Evolutionary conservation across 192 early-diverging fungal species (phyloP).

Genomic region (Coemansia sp.): DNA sequence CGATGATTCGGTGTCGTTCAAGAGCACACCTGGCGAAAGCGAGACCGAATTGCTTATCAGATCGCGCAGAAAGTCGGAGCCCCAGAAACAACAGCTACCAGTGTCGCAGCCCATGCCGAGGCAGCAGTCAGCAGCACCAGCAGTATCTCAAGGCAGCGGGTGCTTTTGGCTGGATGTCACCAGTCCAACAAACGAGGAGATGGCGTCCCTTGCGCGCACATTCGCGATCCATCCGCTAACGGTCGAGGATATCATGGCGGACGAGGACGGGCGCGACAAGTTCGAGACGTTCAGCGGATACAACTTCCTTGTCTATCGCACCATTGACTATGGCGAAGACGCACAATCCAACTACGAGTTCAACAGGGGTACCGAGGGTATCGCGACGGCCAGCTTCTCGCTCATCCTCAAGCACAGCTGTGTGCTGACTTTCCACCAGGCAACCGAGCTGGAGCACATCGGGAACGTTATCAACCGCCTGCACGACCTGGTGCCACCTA

Average conservation of each 20-base stretch:
- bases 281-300: slow-evolving; percentile 84
- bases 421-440: slow-evolving; percentile 49
- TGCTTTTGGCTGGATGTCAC: slow-evolving; percentile 81
- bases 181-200: slow-evolving; percentile 61
- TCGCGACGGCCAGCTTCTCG: slow-evolving; percentile 61
- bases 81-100: background rate
- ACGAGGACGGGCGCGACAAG: slow-evolving; percentile 90
- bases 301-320: slow-evolving; percentile 84
- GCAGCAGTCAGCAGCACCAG: background rate
- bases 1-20: background rate
- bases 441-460: slow-evolving; percentile 58
- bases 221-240: slow-evolving; percentile 80
- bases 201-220: slow-evolving; percentile 61
- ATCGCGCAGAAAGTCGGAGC: background rate
- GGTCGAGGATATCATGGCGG: slow-evolving; percentile 84
- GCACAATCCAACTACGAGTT: slow-evolving; percentile 45
- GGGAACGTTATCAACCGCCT: slow-evolving; percentile 53
- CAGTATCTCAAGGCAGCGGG: slow-evolving; percentile 16
- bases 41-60: slow-evolving; percentile 14
- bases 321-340: slow-evolving; percentile 64
- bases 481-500: slow-evolving; percentile 14
- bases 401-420: slow-evolving; percentile 35
- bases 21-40: slow-evolving; percentile 7
- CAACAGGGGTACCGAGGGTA: slow-evolving; percentile 59
- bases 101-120: background rate